phyloP scores from a whole-genome alignment of 2,329 filamentous ascomycete species.

The Cladophialophora bantiana region DNA sequence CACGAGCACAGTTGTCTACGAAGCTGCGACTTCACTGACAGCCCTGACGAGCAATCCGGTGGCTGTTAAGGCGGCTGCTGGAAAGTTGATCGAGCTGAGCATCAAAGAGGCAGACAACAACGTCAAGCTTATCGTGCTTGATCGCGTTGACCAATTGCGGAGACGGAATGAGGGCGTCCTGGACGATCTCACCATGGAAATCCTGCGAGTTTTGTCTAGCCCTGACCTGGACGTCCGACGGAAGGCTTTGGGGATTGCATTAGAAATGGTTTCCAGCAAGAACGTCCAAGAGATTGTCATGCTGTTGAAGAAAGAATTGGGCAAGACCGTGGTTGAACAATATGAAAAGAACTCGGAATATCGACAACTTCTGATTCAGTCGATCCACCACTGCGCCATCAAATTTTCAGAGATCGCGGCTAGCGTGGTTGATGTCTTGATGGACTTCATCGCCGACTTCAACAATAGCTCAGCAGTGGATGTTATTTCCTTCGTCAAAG shows the following conservation, averaged over 20 bases:
- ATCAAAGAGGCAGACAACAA: slow-evolving; percentile 99
- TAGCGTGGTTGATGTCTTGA: slow-evolving; percentile 93
- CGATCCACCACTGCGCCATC: slow-evolving; percentile 98
- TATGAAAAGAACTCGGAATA: slow-evolving; percentile 99
- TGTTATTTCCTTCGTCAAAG: slow-evolving; percentile 98
- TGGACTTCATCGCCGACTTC: slow-evolving; percentile 99
- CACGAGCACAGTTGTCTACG: slow-evolving; percentile 94
- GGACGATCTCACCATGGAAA: slow-evolving; percentile 96
- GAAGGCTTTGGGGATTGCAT: slow-evolving; percentile 86
- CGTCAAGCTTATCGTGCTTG: slow-evolving; percentile 96
- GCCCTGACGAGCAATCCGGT: slow-evolving; percentile 95
- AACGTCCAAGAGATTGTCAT: slow-evolving; percentile 98
- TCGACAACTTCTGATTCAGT: slow-evolving; percentile 91
- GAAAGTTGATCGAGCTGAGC: slow-evolving; percentile 94
- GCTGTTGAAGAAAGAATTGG: slow-evolving; percentile 93
- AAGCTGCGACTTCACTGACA: slow-evolving; percentile 93
- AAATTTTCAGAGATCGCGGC: slow-evolving; percentile 98
- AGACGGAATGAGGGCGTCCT: slow-evolving; percentile 89
- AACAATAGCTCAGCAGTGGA: slow-evolving; percentile 97
- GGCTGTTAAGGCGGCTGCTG: slow-evolving; percentile 93
- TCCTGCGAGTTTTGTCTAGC: slow-evolving; percentile 90
- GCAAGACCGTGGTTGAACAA: slow-evolving; percentile 97
- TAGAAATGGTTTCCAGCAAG: slow-evolving; percentile 99
- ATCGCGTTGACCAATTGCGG: slow-evolving; percentile 86
- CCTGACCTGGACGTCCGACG: slow-evolving; percentile 94